phyloP scores from a whole-genome alignment of 345 rosid species.

The Syzygium grande region DNA sequence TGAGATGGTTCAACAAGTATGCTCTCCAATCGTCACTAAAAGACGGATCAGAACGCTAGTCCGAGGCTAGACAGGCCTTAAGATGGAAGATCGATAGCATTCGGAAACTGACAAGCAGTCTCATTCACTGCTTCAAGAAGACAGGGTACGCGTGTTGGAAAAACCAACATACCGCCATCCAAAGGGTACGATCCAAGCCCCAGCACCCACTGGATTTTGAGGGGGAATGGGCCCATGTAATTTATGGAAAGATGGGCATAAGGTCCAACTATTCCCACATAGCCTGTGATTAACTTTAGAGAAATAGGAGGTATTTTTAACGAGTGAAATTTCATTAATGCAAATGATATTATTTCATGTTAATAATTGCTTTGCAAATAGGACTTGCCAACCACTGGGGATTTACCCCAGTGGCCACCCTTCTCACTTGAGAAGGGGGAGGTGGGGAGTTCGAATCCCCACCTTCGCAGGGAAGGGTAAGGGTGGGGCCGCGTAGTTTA shows the following conservation, averaged over 20 bases:
- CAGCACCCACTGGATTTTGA: neutral
- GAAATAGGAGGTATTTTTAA: neutral
- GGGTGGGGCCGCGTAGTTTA: too few species aligned
- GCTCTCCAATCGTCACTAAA: neutral
- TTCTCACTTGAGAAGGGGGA: too few species aligned
- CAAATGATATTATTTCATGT: neutral
- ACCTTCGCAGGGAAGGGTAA: too few species aligned
- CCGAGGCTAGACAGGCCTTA: neutral
- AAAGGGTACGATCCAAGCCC: neutral
- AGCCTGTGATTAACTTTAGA: too few species aligned
- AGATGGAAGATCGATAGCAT: neutral
- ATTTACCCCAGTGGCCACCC: too few species aligned
- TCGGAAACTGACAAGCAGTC: neutral
- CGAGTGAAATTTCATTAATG: neutral
- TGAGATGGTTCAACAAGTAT: neutral
- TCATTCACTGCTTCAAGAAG: neutral
- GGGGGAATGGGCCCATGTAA: neutral
- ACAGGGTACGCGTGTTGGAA: neutral
- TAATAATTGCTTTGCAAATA: neutral
- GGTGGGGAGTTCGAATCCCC: too few species aligned
- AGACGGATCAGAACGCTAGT: neutral
- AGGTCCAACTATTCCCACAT: neutral
- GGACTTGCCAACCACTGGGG: neutral
- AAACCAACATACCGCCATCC: neutral
- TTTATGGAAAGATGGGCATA: neutral